Evolutionary conservation across 441 rosid species (phyloP).

Genomic region (Biscutella laevigata): DNA sequence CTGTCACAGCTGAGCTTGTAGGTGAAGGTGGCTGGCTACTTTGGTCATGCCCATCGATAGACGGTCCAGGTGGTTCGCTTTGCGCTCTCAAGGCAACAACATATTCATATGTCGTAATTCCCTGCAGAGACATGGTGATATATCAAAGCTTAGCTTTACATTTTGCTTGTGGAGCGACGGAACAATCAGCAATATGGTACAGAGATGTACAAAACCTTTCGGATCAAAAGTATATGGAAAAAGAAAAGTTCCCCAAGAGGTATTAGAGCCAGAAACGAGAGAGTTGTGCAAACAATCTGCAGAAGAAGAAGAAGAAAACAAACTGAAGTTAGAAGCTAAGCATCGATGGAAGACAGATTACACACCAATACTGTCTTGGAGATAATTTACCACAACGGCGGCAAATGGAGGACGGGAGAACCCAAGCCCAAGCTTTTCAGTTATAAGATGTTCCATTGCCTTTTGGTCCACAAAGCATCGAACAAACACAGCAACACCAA

Average conservation of each 20-base stretch:
- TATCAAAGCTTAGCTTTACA: background rate
- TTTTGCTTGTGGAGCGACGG: background rate
- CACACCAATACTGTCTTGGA: background rate
- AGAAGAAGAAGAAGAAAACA: conserved; percentile 18
- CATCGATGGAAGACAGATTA: conserved; percentile 7
- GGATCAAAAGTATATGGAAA: conserved; percentile 82
- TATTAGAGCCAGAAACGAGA: conserved; percentile 71
- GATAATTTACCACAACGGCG: conserved; percentile 55
- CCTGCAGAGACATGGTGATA: conserved; percentile 36
- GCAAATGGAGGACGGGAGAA: conserved; percentile 77
- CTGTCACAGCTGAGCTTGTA: conserved; percentile 82
- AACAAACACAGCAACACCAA: conserved; percentile 82
- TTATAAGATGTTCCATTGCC: conserved; percentile 59
- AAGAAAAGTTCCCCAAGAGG: conserved; percentile 87
- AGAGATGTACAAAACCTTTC: conserved; percentile 45
- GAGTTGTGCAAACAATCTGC: conserved; percentile 68
- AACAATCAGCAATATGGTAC: background rate
- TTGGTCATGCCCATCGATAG: conserved; percentile 62
- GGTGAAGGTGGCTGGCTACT: conserved; percentile 74
- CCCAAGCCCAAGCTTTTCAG: conserved; percentile 75
- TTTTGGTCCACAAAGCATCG: conserved; percentile 72
- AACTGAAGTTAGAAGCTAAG: background rate
- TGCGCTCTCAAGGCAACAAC: conserved; percentile 89
- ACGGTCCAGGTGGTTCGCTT: conserved; percentile 71
- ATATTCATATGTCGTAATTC: conserved; percentile 89